A percentile compares a stretch with the other conserved stretches of the same genome.
These are phyloP conservation scores for Panicum hallii DNA, from an alignment of 202 grass and related monocot species.

Conservation along the genomic window DNA sequence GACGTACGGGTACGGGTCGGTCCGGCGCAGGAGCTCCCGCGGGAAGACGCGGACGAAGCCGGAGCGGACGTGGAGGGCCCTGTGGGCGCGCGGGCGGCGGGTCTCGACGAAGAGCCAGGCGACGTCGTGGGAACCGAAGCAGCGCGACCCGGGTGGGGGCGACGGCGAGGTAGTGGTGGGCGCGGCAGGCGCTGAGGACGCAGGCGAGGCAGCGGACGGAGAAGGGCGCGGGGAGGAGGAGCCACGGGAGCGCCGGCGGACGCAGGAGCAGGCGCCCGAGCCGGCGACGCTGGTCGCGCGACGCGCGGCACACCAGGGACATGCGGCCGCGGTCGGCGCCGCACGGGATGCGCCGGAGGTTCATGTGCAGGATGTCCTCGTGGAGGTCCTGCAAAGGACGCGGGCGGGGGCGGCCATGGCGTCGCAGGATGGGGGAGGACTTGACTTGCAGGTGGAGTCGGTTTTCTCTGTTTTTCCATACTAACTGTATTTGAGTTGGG, in stretches of 20 bases:
- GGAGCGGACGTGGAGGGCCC: not conserved
- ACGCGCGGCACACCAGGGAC: not conserved
- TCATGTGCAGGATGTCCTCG: too few relatives aligned
- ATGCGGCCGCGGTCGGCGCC: not conserved
- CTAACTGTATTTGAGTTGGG: too few relatives aligned
- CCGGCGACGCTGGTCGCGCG: not conserved
- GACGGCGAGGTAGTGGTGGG: not conserved
- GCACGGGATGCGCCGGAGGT: not conserved
- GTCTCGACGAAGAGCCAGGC: not conserved
- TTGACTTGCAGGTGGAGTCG: too few relatives aligned
- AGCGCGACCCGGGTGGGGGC: not conserved
- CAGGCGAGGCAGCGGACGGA: not conserved
- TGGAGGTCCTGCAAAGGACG: too few relatives aligned
- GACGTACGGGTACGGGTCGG: not conserved
- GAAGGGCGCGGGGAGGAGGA: not conserved
- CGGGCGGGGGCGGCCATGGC: too few relatives aligned
- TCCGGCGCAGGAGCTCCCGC: not conserved
- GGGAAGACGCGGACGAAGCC: not conserved
- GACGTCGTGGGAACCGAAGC: not conserved
- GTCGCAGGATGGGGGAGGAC: too few relatives aligned
- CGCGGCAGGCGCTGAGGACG: not conserved
- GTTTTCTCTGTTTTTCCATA: too few relatives aligned
- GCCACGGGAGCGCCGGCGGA: not conserved
- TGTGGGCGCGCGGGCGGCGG: not conserved
- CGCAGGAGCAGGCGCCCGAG: not conserved